These are phyloP conservation scores for Xylaria acuta DNA, from an alignment of 495 filamentous ascomycete species.

Conservation along the genomic window DNA sequence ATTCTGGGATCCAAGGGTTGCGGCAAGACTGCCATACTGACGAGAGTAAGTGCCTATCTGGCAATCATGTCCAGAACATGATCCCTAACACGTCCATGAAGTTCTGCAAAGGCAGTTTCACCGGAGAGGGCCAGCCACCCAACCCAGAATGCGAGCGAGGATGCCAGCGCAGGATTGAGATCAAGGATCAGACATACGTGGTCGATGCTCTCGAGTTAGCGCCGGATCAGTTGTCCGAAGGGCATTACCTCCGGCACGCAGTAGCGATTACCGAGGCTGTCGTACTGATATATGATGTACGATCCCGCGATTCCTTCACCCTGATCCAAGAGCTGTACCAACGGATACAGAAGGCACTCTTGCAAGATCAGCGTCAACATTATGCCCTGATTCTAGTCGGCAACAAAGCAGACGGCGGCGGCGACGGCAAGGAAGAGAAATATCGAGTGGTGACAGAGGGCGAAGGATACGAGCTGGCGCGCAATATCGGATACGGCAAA, in stretches of 20 bases:
- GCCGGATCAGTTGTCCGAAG: constrained; percentile 40
- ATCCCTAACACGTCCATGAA: constrained; percentile 25
- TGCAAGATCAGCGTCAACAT: constrained; percentile 22
- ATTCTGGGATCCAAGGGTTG: constrained; percentile 48
- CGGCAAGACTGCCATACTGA: constrained; percentile 53
- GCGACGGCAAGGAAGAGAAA: constrained; percentile 26
- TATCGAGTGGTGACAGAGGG: constrained; percentile 36
- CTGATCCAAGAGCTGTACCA: constrained; percentile 39
- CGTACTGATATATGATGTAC: constrained; percentile 48
- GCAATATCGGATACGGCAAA: constrained; percentile 26
- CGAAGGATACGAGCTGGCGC: constrained; percentile 38
- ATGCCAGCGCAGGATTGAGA: constrained; percentile 41
- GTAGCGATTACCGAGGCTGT: constrained; percentile 50
- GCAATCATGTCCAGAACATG: background rate
- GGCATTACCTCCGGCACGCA: constrained; percentile 44
- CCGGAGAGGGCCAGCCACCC: constrained; percentile 29
- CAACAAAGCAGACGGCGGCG: constrained; percentile 43
- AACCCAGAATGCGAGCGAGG: constrained; percentile 41
- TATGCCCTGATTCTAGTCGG: constrained; percentile 49
- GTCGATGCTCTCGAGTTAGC: constrained; percentile 50
- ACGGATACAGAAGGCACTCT: constrained; percentile 39
- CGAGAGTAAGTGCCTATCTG: constrained; percentile 38
- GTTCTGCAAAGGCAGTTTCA: constrained; percentile 43
- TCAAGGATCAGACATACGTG: constrained; percentile 42
- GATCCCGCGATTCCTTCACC: constrained; percentile 41